Evolutionary conservation across 2,329 filamentous ascomycete genomes (phyloP).

Genomic region (Trichoderma pleuroti): DNA sequence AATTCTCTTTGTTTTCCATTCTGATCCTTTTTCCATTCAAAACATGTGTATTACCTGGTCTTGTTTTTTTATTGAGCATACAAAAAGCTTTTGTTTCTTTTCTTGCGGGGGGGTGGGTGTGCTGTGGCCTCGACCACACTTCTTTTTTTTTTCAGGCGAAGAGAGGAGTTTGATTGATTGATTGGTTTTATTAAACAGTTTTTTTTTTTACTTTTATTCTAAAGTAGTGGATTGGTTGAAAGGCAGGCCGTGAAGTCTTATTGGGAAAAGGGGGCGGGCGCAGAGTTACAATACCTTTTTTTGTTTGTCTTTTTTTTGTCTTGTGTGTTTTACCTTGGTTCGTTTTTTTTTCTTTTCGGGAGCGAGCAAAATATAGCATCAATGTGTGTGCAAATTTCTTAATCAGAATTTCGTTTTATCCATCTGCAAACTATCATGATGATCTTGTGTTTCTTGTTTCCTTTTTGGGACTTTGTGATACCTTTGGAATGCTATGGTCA

Average conservation of each 20-base stretch:
- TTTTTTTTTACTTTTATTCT: background rate
- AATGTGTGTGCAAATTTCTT: background rate
- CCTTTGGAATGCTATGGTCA: too few relatives aligned
- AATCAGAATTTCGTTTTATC: slow-evolving; percentile 3
- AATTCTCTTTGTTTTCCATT: slow-evolving; percentile 9
- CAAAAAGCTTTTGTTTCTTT: slow-evolving; percentile 15
- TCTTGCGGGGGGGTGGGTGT: background rate
- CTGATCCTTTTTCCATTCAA: background rate
- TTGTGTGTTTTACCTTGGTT: background rate
- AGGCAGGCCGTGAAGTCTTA: slow-evolving; percentile 14
- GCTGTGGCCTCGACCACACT: slow-evolving; percentile 1
- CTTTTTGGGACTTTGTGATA: background rate
- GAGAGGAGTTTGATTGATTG: slow-evolving; percentile 12
- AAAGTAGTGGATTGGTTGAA: slow-evolving; percentile 5
- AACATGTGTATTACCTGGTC: slow-evolving; percentile 8
- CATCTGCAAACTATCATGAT: background rate
- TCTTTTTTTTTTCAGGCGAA: slow-evolving; percentile 17
- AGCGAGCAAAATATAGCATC: slow-evolving; percentile 9
- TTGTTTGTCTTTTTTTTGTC: background rate
- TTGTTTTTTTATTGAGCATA: slow-evolving; percentile 9
- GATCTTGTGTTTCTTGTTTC: background rate
- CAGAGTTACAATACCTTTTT: background rate
- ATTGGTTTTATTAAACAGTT: background rate
- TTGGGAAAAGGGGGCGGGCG: slow-evolving; percentile 4
- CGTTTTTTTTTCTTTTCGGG: background rate